A percentile compares a stretch with the other conserved stretches of the same genome.
These are phyloP conservation scores for Aspergillus floridensis DNA, from an alignment of 2,329 filamentous ascomycete genomes.

Conservation along the genomic window DNA sequence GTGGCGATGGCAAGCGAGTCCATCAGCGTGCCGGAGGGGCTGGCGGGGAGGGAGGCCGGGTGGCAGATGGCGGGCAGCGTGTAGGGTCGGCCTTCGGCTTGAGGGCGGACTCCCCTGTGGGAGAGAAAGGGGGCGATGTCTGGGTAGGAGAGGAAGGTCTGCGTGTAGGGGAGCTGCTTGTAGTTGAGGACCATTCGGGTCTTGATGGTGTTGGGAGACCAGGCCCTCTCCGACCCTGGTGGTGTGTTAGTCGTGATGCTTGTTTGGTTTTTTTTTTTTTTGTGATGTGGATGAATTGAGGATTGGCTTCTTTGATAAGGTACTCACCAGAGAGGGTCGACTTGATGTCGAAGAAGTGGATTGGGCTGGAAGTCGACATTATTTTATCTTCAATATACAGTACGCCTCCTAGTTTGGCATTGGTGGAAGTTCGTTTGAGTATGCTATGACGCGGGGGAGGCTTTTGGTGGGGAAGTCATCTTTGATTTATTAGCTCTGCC, in stretches of 20 bases:
- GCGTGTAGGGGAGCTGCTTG: slow-evolving; percentile 23
- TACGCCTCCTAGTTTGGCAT: no score
- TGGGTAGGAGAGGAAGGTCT: slow-evolving; percentile 22
- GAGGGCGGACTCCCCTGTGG: slow-evolving; percentile 19
- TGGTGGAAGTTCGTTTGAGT: neutral
- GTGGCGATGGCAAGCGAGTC: slow-evolving; percentile 32
- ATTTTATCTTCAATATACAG: no score
- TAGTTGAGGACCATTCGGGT: slow-evolving; percentile 20
- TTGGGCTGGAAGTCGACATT: slow-evolving; percentile 10
- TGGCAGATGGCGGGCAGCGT: slow-evolving; percentile 33
- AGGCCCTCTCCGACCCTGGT: slow-evolving; percentile 27
- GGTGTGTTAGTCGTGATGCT: neutral
- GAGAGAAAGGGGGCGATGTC: slow-evolving; percentile 26
- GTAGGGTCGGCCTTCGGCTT: slow-evolving; percentile 16
- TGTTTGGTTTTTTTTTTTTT: neutral
- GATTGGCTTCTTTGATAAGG: neutral
- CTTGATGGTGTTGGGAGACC: slow-evolving; percentile 24
- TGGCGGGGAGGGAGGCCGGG: slow-evolving; percentile 15
- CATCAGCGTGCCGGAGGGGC: slow-evolving; percentile 24
- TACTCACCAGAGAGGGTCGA: slow-evolving; percentile 24
- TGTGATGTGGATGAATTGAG: neutral
- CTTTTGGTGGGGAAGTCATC: neutral
- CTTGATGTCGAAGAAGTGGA: slow-evolving; percentile 34
- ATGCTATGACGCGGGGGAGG: neutral
- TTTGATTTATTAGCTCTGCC: no score